These are phyloP conservation scores for Fusarium scirpi DNA, from an alignment of 2,329 filamentous ascomycete genomes.

Conservation along the genomic window DNA sequence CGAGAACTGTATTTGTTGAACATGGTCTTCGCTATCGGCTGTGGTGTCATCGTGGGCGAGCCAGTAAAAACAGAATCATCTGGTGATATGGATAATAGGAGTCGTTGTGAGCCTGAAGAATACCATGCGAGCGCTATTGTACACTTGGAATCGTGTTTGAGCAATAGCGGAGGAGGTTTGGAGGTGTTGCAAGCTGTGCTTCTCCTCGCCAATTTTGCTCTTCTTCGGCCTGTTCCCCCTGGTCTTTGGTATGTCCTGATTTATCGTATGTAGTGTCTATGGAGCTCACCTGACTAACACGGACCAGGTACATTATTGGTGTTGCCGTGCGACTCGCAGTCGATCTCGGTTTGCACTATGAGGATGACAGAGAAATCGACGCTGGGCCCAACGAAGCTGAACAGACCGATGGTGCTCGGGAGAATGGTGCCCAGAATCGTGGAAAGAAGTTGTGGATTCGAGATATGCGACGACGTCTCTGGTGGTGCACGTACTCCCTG, in stretches of 20 bases:
- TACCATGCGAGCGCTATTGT: slow-evolving; percentile 96
- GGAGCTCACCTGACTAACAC: slow-evolving; percentile 28
- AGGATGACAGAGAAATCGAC: slow-evolving; percentile 79
- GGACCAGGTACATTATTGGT: slow-evolving; percentile 83
- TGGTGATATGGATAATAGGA: slow-evolving; percentile 47
- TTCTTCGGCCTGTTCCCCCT: slow-evolving; percentile 90
- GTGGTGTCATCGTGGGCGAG: slow-evolving; percentile 87
- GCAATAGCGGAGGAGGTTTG: slow-evolving; percentile 85
- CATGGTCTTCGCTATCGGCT: slow-evolving; percentile 96
- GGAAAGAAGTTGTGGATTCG: slow-evolving; percentile 84
- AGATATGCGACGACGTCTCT: slow-evolving; percentile 86
- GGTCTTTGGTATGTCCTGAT: slow-evolving; percentile 77
- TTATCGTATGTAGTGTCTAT: slow-evolving; percentile 6
- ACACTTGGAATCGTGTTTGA: slow-evolving; percentile 88
- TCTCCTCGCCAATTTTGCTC: slow-evolving; percentile 88
- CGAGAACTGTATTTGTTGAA: slow-evolving; percentile 94
- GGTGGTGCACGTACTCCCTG: slow-evolving; percentile 97
- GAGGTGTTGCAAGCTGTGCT: slow-evolving; percentile 96
- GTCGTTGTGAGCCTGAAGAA: slow-evolving; percentile 84
- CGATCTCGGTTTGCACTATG: slow-evolving; percentile 91
- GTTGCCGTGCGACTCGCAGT: slow-evolving; percentile 91
- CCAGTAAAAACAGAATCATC: slow-evolving; percentile 62
- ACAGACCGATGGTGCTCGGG: slow-evolving; percentile 52
- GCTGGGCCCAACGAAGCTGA: slow-evolving; percentile 56
- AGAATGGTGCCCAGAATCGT: slow-evolving; percentile 61